phyloP scores from a whole-genome alignment of 1,284 basidiomycete genomes.

The Puccinia coronata region DNA sequence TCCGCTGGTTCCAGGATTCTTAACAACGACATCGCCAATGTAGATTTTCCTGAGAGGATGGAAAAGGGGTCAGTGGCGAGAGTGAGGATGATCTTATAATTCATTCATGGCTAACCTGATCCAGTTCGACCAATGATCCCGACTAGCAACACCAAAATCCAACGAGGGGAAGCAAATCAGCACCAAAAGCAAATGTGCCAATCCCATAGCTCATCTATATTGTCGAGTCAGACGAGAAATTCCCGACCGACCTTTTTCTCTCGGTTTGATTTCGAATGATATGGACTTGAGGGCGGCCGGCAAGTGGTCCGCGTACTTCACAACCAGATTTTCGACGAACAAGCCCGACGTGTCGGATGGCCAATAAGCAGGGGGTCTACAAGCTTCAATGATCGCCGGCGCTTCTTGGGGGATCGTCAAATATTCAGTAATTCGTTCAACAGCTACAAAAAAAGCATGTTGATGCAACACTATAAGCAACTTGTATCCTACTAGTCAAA shows the following conservation, averaged over 20 bases:
- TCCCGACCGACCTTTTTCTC: conserved; percentile 52
- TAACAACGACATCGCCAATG: conserved; percentile 54
- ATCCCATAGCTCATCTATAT: no score
- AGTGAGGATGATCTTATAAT: not conserved
- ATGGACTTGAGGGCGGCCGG: conserved; percentile 54
- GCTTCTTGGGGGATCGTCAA: conserved; percentile 54
- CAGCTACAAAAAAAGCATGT: conserved; percentile 21
- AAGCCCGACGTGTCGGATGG: conserved; percentile 43
- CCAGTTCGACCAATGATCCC: conserved; percentile 29
- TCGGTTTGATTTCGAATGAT: conserved; percentile 54
- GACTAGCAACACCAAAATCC: not conserved
- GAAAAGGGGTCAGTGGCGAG: conserved; percentile 37
- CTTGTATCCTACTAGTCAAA: not conserved
- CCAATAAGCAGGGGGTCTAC: conserved; percentile 49
- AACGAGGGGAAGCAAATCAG: not conserved
- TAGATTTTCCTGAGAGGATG: conserved; percentile 55
- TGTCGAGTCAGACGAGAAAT: not conserved
- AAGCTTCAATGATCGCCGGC: conserved; percentile 28
- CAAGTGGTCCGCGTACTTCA: conserved; percentile 54
- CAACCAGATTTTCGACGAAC: conserved; percentile 52
- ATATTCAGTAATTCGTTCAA: conserved; percentile 56
- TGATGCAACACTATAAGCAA: not conserved
- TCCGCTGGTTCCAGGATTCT: conserved; percentile 52
- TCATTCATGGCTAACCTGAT: conserved; percentile 22
- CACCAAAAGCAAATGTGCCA: no score